Evolutionary conservation across 768 basidiomycete genomes (phyloP).

Genomic region (Mycena venus): DNA sequence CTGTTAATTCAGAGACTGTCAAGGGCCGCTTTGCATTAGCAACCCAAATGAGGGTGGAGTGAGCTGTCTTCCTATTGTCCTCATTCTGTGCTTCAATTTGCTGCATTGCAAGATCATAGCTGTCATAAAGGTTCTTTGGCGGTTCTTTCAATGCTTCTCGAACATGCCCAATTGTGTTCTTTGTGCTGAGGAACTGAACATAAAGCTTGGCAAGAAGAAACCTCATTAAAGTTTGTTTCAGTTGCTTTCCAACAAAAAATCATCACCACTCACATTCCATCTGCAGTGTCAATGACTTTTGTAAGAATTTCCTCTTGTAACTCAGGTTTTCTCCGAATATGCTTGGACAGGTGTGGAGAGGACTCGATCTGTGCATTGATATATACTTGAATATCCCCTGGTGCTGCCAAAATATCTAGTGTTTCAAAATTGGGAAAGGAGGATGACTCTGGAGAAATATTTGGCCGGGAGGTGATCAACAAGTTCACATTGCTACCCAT

Average conservation of each 20-base stretch:
- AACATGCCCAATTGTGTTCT: not conserved
- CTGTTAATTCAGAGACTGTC: no score
- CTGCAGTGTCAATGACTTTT: no score
- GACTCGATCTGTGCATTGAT: not conserved
- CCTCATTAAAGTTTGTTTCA: no score
- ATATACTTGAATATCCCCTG: no score
- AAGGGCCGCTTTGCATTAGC: no score
- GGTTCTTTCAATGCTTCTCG: not conserved
- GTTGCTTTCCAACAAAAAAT: no score
- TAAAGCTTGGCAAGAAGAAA: no score
- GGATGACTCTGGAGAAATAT: no score
- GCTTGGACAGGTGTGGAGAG: not conserved
- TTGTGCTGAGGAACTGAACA: no score
- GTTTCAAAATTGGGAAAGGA: not conserved
- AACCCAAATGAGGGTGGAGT: no score
- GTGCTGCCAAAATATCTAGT: not conserved
- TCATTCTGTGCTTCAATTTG: not conserved
- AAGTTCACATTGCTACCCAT: not conserved
- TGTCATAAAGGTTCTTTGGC: not conserved
- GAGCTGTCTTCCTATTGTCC: not conserved
- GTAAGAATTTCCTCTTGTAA: no score
- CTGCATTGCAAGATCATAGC: not conserved
- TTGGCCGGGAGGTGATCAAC: not conserved
- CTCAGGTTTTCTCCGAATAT: not conserved
- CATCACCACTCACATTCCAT: no score